Evolutionary conservation across 2,329 filamentous ascomycete genomes (phyloP).

Genomic region (Aspergillaceae sp.): DNA sequence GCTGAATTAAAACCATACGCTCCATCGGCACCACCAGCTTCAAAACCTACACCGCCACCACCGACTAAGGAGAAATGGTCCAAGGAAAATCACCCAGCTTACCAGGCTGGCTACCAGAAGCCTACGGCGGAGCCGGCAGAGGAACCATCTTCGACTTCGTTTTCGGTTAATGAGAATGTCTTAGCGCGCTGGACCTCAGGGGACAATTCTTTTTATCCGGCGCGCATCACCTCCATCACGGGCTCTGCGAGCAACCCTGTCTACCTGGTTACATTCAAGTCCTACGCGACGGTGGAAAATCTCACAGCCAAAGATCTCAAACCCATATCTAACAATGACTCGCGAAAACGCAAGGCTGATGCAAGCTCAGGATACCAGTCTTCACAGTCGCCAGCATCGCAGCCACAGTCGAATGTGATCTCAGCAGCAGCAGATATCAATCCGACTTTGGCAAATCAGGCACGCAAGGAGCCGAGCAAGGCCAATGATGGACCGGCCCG

Average conservation of each 20-base stretch:
- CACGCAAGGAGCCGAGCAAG: conserved; percentile 56
- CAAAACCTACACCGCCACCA: conserved; percentile 41
- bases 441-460: conserved; percentile 55
- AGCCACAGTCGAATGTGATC: conserved; percentile 48
- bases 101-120: conserved; percentile 51
- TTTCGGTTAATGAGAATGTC: conserved; percentile 81
- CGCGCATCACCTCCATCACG: conserved; percentile 86
- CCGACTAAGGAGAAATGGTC: conserved; percentile 66
- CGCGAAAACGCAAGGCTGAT: conserved; percentile 79
- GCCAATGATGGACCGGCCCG: conserved; percentile 50
- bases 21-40: conserved; percentile 43
- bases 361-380: conserved; percentile 51
- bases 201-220: conserved; percentile 84
- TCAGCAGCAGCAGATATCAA: conserved; percentile 61
- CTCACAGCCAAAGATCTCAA: conserved; percentile 74
- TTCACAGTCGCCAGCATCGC: conserved; percentile 33
- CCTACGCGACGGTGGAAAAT: conserved; percentile 72
- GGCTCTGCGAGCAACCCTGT: conserved; percentile 85
- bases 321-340: conserved; percentile 58
- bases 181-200: conserved; percentile 85
- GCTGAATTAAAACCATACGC: conserved; percentile 63
- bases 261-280: conserved; percentile 92
- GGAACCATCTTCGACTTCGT: conserved; percentile 51
- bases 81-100: conserved; percentile 70
- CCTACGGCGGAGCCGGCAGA: conserved; percentile 37